These are phyloP conservation scores for Fusarium zealandicum DNA, from an alignment of 2,329 filamentous ascomycete species.

Conservation along the genomic window DNA sequence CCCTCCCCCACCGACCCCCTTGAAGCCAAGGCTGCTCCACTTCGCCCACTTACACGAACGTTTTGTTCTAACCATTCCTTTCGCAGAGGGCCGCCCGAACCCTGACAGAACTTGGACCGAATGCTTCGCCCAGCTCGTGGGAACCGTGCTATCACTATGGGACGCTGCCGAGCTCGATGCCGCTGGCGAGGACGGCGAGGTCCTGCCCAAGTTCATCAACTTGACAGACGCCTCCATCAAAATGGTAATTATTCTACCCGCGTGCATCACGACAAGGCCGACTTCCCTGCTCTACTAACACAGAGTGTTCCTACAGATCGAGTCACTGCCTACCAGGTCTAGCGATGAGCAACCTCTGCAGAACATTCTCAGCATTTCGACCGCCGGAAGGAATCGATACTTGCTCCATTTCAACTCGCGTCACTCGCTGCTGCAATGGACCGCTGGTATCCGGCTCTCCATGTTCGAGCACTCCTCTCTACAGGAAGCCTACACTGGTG, in stretches of 20 bases:
- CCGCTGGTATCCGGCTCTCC: constrained; percentile 87
- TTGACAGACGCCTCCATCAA: constrained; percentile 97
- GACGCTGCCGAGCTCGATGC: constrained; percentile 91
- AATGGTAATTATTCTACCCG: constrained; percentile 70
- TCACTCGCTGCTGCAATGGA: constrained; percentile 94
- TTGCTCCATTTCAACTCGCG: constrained; percentile 95
- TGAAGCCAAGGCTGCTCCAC: constrained; percentile 22
- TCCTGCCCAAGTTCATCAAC: constrained; percentile 93
- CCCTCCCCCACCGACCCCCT: constrained; percentile 16
- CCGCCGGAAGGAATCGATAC: constrained; percentile 93
- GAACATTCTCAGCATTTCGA: constrained; percentile 95
- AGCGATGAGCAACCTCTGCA: constrained; percentile 80
- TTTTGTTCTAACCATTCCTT: constrained; percentile 28
- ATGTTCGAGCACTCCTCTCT: constrained; percentile 94
- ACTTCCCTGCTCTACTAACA: constrained; percentile 28
- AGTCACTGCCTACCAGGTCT: constrained; percentile 86
- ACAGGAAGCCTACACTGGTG: constrained; percentile 96
- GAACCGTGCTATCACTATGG: constrained; percentile 94
- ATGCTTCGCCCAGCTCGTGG: constrained; percentile 95
- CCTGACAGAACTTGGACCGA: constrained; percentile 90
- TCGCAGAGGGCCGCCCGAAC: constrained; percentile 82
- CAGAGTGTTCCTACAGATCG: constrained; percentile 64
- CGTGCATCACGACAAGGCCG: neutral
- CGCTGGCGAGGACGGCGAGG: constrained; percentile 83
- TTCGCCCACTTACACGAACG: constrained; percentile 11